Base-by-base conservation (phyloP, 768 basidiomycete genomes). In the Kwoniella mangroviensis region DNA sequence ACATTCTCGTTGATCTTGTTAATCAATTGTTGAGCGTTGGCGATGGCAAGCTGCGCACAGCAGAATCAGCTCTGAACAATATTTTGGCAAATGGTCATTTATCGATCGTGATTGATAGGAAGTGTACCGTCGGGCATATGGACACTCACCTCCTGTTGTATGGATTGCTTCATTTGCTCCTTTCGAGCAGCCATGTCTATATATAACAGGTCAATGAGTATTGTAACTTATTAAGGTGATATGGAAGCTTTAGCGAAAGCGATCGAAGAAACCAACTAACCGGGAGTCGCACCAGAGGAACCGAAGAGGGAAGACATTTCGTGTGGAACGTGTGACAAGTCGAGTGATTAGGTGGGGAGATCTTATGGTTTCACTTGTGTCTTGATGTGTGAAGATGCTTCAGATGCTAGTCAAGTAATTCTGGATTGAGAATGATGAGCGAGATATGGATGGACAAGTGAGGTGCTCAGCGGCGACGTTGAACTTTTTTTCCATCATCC, bases 1-100 rank as follows among this genome's bases (percentile, higher is more conserved):
- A 83, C 82, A 71, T 83, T 81, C 62, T 83, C 81, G 70, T 83
- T 83, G 67, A 83, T 82, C 77, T 83, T 83, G 72, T 79, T 82
- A 63, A 83, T 79, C 58, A 83, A 70, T 54, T 78, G 77, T 69
- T 83, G 81, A 51, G 82, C 82, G 62, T 83, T 83, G 42, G 82
- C 82, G 13, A 82, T 68, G 17, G 82, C 80, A 54, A 82, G 71
- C 76, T 79, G 54, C 10, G 51, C 2, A 9, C 5, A 40, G 21
- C n/a, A 49, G 21, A 42, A n/a, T 52, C 24, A 61, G 59, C 17
- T 42, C 10, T 43, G 17, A 28, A 42, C 11, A 65, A 19, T 53
- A 34, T 10, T 40, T 19, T 40, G 28, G 34, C 42, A 40, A 49
- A n/a, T n/a, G n/a, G n/a, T n/a, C n/a, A n/a, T n/a, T n/a, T n/a